phyloP scores from a whole-genome alignment of 805 yeast species.

The Hanseniaspora meyeri region DNA sequence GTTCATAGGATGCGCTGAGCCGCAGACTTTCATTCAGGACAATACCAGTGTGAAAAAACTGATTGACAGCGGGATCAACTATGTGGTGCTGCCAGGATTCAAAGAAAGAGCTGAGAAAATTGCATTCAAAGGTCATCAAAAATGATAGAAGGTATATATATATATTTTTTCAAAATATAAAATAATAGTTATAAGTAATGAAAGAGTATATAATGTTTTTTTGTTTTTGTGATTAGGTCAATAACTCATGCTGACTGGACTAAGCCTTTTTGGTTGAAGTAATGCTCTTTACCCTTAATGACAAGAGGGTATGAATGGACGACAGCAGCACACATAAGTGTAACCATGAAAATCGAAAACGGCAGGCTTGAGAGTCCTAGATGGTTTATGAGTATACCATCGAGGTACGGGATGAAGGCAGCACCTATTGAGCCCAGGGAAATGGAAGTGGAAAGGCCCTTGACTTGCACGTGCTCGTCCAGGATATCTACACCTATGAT shows the following conservation, averaged over 20 bases:
- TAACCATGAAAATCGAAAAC: background rate
- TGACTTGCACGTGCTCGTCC: constrained; percentile 47
- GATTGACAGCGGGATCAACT: constrained; percentile 47
- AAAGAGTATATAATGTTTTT: too few relatives aligned
- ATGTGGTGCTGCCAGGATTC: constrained; percentile 71
- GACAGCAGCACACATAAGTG: background rate
- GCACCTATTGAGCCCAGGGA: constrained; percentile 43
- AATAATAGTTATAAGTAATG: too few relatives aligned
- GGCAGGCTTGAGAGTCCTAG: constrained; percentile 3
- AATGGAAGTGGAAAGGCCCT: constrained; percentile 62
- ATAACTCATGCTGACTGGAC: background rate
- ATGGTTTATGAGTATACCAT: constrained; percentile 6
- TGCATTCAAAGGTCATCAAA: constrained; percentile 62
- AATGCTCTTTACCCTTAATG: background rate
- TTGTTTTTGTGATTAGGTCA: too few relatives aligned
- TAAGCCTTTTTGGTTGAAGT: background rate
- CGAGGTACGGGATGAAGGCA: constrained; percentile 6
- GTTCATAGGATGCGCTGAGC: constrained; percentile 86
- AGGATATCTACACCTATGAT: constrained; percentile 49
- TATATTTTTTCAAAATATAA: too few relatives aligned
- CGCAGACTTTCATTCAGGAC: constrained; percentile 71
- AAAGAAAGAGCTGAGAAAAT: constrained; percentile 55
- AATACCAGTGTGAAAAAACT: constrained; percentile 54
- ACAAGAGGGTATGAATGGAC: background rate
- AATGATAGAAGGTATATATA: too few relatives aligned